Percentiles rank a stretch among this genome's conserved stretches.
These are phyloP conservation scores for Thermomucor indicae-seudaticae DNA, from an alignment of 371 early-diverging fungal species.

Conservation along the genomic window DNA sequence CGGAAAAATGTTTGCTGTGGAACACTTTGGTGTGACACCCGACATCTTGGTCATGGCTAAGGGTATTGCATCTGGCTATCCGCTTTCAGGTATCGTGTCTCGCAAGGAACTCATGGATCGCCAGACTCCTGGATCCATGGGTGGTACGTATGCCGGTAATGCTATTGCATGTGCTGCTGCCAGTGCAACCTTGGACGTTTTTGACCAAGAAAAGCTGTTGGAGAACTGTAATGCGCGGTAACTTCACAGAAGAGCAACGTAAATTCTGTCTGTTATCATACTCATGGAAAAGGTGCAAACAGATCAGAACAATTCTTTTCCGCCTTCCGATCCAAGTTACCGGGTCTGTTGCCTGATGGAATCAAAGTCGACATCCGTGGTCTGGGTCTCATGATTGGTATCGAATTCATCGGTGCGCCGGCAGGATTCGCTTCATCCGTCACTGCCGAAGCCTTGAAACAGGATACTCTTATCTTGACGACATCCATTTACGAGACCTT, in stretches of 20 bases:
- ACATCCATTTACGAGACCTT: slow-evolving; percentile 57
- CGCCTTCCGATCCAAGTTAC: slow-evolving; percentile 31
- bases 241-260: background rate
- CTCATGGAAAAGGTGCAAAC: background rate
- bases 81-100: slow-evolving; percentile 42
- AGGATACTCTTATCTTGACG: slow-evolving; percentile 47
- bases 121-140: slow-evolving; percentile 42
- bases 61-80: slow-evolving; percentile 49
- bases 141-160: slow-evolving; percentile 50
- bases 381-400: slow-evolving; percentile 58
- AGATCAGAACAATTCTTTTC: slow-evolving; percentile 48
- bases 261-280: background rate
- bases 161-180: slow-evolving; percentile 49
- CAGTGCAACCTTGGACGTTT: slow-evolving; percentile 38
- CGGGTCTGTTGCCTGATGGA: slow-evolving; percentile 33
- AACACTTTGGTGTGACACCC: slow-evolving; percentile 30
- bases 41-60: slow-evolving; percentile 52
- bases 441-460: slow-evolving; percentile 35
- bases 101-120: slow-evolving; percentile 35
- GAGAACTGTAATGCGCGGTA: slow-evolving; percentile 36
- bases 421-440: slow-evolving; percentile 35
- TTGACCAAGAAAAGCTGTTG: slow-evolving; percentile 36
- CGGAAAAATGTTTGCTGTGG: slow-evolving; percentile 39
- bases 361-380: slow-evolving; percentile 51
- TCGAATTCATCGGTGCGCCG: slow-evolving; percentile 48